These are phyloP conservation scores for Lactarius quietus DNA, from an alignment of 768 basidiomycete genomes.

Conservation along the genomic window DNA sequence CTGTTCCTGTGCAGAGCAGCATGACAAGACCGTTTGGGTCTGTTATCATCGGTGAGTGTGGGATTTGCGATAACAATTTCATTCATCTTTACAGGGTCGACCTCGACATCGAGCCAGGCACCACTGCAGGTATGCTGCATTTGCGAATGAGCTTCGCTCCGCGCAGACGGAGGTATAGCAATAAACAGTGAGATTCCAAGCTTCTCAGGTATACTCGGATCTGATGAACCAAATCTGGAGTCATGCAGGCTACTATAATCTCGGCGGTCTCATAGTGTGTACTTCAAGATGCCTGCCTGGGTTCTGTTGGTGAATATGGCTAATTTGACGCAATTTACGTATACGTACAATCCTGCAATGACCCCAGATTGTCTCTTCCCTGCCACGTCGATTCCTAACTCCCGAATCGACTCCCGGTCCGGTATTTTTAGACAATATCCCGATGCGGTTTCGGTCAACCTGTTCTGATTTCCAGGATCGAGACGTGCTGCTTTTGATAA, in stretches of 20 bases:
- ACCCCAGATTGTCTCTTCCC: background rate
- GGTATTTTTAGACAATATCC: constrained; percentile 43
- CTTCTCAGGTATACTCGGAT: constrained; percentile 7
- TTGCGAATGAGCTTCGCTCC: constrained; percentile 36
- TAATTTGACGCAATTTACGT: constrained; percentile 35
- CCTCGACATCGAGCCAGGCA: constrained; percentile 38
- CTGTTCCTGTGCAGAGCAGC: constrained; percentile 45
- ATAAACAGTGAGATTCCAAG: constrained; percentile 34
- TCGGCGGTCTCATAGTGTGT: constrained; percentile 41
- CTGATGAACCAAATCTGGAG: constrained; percentile 7
- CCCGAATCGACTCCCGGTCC: constrained; percentile 1
- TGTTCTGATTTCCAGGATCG: constrained; percentile 42
- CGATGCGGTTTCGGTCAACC: constrained; percentile 48
- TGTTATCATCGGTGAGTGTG: constrained; percentile 46
- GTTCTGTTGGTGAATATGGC: constrained; percentile 35
- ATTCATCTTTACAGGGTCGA: constrained; percentile 32
- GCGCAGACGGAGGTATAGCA: constrained; percentile 31
- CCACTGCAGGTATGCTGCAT: constrained; percentile 34
- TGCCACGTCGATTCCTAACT: constrained; percentile 4
- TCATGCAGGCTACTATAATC: constrained; percentile 32
- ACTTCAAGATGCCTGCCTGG: constrained; percentile 38
- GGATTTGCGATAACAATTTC: background rate
- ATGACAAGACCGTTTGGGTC: constrained; percentile 43
- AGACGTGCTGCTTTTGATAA: constrained; percentile 36
- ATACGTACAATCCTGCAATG: constrained; percentile 48